Evolutionary conservation across 2,329 filamentous ascomycete species (phyloP).

Genomic region (Coleophoma eucalyptorum): DNA sequence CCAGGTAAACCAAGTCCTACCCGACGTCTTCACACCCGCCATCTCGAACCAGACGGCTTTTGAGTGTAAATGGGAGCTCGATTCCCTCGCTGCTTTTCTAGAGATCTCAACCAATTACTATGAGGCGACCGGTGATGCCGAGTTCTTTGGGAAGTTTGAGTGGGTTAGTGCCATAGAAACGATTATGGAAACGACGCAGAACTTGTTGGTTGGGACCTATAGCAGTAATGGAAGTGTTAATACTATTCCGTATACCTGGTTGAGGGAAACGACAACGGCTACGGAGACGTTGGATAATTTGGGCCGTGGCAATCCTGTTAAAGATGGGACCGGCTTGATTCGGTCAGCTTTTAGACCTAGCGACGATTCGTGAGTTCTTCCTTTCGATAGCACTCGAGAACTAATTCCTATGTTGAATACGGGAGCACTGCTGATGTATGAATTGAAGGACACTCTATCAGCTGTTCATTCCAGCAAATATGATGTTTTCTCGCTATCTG

Average conservation of each 20-base stretch:
- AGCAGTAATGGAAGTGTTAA: constrained; percentile 51
- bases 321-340: constrained; percentile 70
- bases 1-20: constrained; percentile 52
- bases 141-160: constrained; percentile 67
- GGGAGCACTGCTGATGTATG: too few relatives aligned
- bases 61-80: constrained; percentile 95
- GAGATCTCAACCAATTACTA: constrained; percentile 79
- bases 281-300: constrained; percentile 78
- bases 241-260: constrained; percentile 68
- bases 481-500: constrained; percentile 71
- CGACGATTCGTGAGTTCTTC: constrained; percentile 64
- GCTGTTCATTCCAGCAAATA: constrained; percentile 86
- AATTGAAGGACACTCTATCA: constrained; percentile 60
- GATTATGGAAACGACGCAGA: constrained; percentile 64
- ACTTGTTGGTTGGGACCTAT: constrained; percentile 74
- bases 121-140: constrained; percentile 64
- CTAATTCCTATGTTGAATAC: not conserved
- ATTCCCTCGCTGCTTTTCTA: constrained; percentile 84
- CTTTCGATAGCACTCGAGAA: not conserved
- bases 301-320: constrained; percentile 78
- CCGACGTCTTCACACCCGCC: constrained; percentile 62
- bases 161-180: constrained; percentile 73
- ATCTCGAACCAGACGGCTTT: constrained; percentile 73
- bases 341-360: constrained; percentile 87
- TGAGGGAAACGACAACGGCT: constrained; percentile 65